Base-by-base conservation (phyloP, 2,329 filamentous ascomycete species). In the Sclerotinia borealis region DNA sequence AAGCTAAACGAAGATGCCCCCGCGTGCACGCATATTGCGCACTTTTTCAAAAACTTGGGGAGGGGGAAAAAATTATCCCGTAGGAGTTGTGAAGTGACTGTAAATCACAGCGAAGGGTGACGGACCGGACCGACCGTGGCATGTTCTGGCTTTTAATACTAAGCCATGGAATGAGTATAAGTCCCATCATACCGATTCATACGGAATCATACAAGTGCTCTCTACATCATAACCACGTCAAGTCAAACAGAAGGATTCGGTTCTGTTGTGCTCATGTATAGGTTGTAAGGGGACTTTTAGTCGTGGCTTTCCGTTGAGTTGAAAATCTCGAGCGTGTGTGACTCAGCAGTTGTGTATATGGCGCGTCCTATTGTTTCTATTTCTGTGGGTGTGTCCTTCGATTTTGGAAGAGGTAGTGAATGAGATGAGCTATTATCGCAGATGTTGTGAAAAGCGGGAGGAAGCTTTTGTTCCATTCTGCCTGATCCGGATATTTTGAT, bases 61-160 rank as follows among this genome's bases (percentile, higher is more conserved):
- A n/a, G 34, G 13, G 39, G n/a, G 39, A 11, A 55, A 55, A 8
- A 45, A 34, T 25, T 17, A 7, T 34, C 39, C n/a, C 39, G 34
- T 13, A 11, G n/a, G n/a, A 9, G 2, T 25, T 56, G 29, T 34
- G 17, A 9, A n/a, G 22, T 37, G 56, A 31, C 29, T 27, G 43
- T n/a, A 49, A 37, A 59, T 29, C 43, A 48, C 19, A 27, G 17
- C 31, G 31, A 43, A 49, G n/a, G 45, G 22, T 48, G 43, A 27
- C 56, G 56, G 56, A 59, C 56, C 56, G 56, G 49, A 29, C 43
- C 56, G 56, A 50, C 31, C 56, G 56, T 49, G n/a, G 54, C 27
- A 45, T 45, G 9, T 13, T 45, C 39, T 34, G 15, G 13, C 34
- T 56, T 45, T 8, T n/a, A n/a, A 31, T 10, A 34, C 2, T 11